Base-by-base conservation (phyloP, 495 filamentous ascomycete species). In the Aspergillus olivimuriae region DNA sequence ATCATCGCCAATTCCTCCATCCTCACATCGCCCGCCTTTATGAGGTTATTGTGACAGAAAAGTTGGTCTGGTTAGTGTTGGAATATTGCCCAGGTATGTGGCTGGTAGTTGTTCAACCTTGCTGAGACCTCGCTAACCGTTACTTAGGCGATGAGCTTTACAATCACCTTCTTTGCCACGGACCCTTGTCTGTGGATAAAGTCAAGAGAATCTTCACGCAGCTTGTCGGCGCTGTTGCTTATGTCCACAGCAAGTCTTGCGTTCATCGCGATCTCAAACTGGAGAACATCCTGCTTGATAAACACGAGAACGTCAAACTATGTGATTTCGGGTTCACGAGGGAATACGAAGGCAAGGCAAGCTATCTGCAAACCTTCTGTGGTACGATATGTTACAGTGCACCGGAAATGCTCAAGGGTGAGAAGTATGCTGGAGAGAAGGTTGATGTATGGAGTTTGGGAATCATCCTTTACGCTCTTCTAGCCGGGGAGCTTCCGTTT, bases 361-460 rank as follows among this genome's bases (percentile, higher is more conserved):
- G 88, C 67, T 92, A 97, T 55, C 65, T 98, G 40, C 92, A 97
- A 61, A 98, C 92, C 1, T 98, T 95, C 62, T 98, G 92, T 65
- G 92, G 92, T 12, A 98, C 92, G 3, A 82, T 98, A 47, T 96
- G 90, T 66, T 98, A 98, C 64, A 94, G 88, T 46, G 92, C 92
- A 6, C 92, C 92, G 2, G 92, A 98, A 60, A 97, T 98, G 92
- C 75, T 98, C 24, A 95, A 92, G 60, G 94, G 89, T 28, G 92
- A 98, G 65, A 97, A 94, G 60, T 98, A 98, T 58, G 90, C 89
- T 0, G 90, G 89, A 2, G 90, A 96, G 66, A 95, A 94, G 62
- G 92, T 98, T 43, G 92, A 98, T 60, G 87, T 97, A 4, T 98
- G 92, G 92, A 97, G 92, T 61, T 64, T 98, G 53, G 92, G 92